Base-by-base conservation (phyloP, 441 rosid genomes). In the Gossypium davidsonii region DNA sequence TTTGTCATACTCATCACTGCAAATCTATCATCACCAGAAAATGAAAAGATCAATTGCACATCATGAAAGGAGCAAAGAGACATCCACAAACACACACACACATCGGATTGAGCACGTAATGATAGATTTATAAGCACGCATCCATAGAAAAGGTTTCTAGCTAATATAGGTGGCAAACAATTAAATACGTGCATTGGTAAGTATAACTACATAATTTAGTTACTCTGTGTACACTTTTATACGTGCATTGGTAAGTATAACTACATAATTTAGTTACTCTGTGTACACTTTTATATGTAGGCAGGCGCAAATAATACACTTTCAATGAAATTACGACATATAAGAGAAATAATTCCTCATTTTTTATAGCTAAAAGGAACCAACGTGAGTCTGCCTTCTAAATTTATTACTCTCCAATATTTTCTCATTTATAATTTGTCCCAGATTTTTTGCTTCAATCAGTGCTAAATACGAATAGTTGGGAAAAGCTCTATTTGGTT, bases 1-100 rank as follows among this genome's bases (percentile, higher is more conserved):
- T 74, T 85, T 89, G 83, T 89, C 92, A 59, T 96, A 96, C 85
- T 96, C 64, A 26, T 59, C 39, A 0, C 64, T 26, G 64, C 64
- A 59, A 59, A 59, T 59, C 64, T 59, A 26, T 56, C 48, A 73
- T 23, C 76, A 74, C 75, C 76, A 60, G 17, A 26, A 59, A 26
- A 25, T 14, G 14, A 44, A 0, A 62, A 69, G 14, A 2, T 18
- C 2, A 71, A 67, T 63, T 64, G 21, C 46, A 42, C 18, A 74
- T 25, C 26, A 31, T 44, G 49, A 18, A 14, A 70, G 10, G 31
- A 15, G 42, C 7, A 21, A 14, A 44, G 14, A 55, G 25, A 10
- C 10, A 44, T 46, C 64, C 76, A 77, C 44, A 6, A 46, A 46
- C 44, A 58, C 53, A 58, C 20, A 48, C 14, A 2, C 18, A 18